These are phyloP conservation scores for Hibiscus mutabilis DNA, from an alignment of 345 rosid species.

Conservation along the genomic window DNA sequence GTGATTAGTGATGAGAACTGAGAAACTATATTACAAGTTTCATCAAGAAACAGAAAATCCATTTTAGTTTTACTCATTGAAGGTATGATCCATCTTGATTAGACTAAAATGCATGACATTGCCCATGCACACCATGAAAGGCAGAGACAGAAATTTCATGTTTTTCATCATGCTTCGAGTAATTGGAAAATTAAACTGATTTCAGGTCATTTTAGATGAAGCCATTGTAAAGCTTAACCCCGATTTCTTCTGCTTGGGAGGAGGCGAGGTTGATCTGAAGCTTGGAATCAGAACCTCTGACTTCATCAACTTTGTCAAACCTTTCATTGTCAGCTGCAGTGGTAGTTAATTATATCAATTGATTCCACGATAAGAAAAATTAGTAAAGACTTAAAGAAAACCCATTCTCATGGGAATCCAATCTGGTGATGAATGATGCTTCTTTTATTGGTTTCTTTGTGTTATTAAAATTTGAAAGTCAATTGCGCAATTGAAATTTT, in stretches of 20 bases:
- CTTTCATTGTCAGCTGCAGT: constrained; percentile 68
- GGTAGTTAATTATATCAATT: constrained; percentile 18
- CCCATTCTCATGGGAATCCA: neutral
- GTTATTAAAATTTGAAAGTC: neutral
- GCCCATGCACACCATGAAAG: neutral
- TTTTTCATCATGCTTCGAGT: neutral
- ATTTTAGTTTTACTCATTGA: neutral
- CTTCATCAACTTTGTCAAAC: constrained; percentile 59
- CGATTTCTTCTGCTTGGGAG: constrained; percentile 87
- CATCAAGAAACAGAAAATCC: neutral
- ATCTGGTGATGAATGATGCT: neutral
- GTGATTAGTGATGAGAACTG: neutral
- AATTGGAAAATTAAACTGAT: constrained; percentile 11
- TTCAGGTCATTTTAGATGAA: constrained; percentile 90
- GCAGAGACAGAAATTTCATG: neutral
- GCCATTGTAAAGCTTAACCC: constrained; percentile 75
- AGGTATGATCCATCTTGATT: neutral
- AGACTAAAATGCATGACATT: neutral
- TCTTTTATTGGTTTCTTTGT: neutral
- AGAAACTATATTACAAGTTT: neutral
- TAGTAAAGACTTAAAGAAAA: no score
- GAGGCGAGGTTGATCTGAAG: constrained; percentile 87
- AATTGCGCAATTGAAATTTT: neutral
- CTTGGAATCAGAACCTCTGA: constrained; percentile 71
- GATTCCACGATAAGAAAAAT: neutral